Evolutionary conservation across 192 early-diverging fungal species (phyloP).

Genomic region (Backusella tarrabulga): DNA sequence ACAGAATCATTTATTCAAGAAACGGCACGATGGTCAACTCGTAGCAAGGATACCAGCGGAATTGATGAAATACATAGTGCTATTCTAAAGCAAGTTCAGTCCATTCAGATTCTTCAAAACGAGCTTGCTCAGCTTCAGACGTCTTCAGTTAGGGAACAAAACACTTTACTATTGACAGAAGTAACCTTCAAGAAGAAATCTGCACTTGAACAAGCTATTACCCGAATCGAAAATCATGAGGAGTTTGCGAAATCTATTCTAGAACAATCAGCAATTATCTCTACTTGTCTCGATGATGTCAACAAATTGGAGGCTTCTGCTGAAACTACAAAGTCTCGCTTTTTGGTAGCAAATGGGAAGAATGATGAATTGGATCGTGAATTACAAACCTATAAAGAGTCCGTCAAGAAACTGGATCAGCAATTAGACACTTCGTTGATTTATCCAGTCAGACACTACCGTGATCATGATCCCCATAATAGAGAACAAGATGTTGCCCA

Average conservation of each 20-base stretch:
- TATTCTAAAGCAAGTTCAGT: not conserved
- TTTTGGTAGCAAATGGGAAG: conserved; percentile 9
- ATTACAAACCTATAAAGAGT: not conserved
- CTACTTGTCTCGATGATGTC: not conserved
- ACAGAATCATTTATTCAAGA: not conserved
- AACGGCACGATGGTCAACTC: not conserved
- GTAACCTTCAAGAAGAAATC: not conserved
- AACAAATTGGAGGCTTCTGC: conserved; percentile 6
- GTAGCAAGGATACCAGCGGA: not conserved
- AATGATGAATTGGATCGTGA: not conserved
- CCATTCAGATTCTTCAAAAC: not conserved
- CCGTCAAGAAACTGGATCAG: not conserved
- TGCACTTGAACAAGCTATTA: not conserved
- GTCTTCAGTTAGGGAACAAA: not conserved
- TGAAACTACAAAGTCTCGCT: conserved; percentile 10
- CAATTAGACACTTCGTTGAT: not conserved
- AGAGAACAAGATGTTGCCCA: conserved; percentile 6
- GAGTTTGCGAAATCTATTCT: conserved; percentile 17
- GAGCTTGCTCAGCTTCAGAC: not conserved
- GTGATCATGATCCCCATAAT: not conserved
- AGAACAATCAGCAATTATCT: not conserved
- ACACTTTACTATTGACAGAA: not conserved
- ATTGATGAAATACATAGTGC: not conserved
- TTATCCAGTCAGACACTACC: conserved; percentile 7
- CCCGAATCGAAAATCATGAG: not conserved